Percentiles rank a stretch among this genome's conserved stretches.
These are phyloP conservation scores for Knufia fluminis DNA, from an alignment of 2,329 filamentous ascomycete species.

Conservation along the genomic window DNA sequence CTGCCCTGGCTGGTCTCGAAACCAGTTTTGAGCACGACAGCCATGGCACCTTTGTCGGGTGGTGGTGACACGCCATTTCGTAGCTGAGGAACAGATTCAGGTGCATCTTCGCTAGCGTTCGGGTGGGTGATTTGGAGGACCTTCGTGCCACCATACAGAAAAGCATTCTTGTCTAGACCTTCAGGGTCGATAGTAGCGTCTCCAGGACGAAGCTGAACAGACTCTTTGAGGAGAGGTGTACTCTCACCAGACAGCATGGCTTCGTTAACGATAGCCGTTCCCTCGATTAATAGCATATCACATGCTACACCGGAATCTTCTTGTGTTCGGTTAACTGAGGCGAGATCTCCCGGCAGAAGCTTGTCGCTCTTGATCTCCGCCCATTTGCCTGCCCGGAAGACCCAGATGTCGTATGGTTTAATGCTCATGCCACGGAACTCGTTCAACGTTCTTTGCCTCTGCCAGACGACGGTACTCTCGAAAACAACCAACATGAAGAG, in stretches of 20 bases:
- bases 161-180: constrained; percentile 90
- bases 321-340: constrained; percentile 86
- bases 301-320: constrained; percentile 95
- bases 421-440: constrained; percentile 99
- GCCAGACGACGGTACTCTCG: constrained; percentile 98
- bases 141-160: constrained; percentile 95
- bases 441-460: constrained; percentile 86
- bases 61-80: constrained; percentile 70
- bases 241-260: constrained; percentile 98
- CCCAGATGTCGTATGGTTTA: constrained; percentile 93
- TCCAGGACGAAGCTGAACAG: constrained; percentile 75
- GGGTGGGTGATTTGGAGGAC: constrained; percentile 90
- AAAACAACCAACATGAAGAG: constrained; percentile 97
- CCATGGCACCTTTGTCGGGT: constrained; percentile 88
- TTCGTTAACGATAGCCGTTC: constrained; percentile 95
- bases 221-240: constrained; percentile 93
- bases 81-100: constrained; percentile 51
- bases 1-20: constrained; percentile 98
- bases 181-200: constrained; percentile 77
- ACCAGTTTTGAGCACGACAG: constrained; percentile 90
- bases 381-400: constrained; percentile 82
- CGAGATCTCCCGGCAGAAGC: constrained; percentile 84
- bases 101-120: constrained; percentile 59
- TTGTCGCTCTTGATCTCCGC: constrained; percentile 80
- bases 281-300: constrained; percentile 91